Base-by-base conservation (phyloP, 257 asterid species). In the Ilex aquifolium region DNA sequence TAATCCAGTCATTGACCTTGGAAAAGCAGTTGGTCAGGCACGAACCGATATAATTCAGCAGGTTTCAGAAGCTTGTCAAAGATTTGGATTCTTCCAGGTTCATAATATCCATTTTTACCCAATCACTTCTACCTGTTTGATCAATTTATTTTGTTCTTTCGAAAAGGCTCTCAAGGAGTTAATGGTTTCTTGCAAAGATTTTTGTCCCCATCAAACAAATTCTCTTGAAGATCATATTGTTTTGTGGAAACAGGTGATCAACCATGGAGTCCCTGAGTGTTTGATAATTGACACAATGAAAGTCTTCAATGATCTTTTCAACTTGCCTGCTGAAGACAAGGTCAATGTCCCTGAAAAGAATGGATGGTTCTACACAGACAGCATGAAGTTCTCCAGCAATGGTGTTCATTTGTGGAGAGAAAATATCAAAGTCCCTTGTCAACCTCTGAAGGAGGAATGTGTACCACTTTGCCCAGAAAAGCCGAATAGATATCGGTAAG, bases 371-470 rank as follows among this genome's bases (percentile, higher is more conserved):
- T 80, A 48, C 66, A 69, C 76, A 70, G 76, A 62, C 17, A 80
- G 83, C 74, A 69, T 74, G 10, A 74, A 60, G 40, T 40, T 3
- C 60, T 61, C 68, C 3, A 14, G 62, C 7, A 72, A 74, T 32
- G 85, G 85, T 31, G 72, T 72, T 48, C 84, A 74, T 81, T 69
- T 83, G 68, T 85, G 88, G 93, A 82, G 93, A 69, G 87, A 82
- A 27, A 76, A 75, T 65, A 44, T 85, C 13, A 85, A 85, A 61
- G 88, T 80, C 63, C 68, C 65, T 56, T 85, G 90, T 65, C 74
- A 80, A 65, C 95, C 95, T 44, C 62, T 85, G 39, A 21, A 21
- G 27, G 77, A 81, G 51, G 74, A 79, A 44, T 66, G 72, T 76
- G 66, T 75, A 76, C 82, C 72, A 66, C 62, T 32, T 32, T 87